Base-by-base conservation (phyloP, 2,329 filamentous ascomycete genomes). In the Mycocentrospora acerina region DNA sequence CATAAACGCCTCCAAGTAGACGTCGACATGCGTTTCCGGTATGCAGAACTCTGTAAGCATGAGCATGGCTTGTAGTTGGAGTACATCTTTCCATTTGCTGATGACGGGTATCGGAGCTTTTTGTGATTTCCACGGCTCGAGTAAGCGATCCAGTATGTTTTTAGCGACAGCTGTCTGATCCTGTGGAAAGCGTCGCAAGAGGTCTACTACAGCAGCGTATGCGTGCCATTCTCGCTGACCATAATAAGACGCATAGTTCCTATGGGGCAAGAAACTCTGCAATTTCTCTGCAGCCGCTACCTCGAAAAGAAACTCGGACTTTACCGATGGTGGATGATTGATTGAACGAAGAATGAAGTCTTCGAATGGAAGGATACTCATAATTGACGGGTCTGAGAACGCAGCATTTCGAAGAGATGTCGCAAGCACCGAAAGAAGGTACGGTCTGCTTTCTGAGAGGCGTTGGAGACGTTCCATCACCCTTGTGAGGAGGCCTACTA, bases 41-140 rank as follows among this genome's bases (percentile, higher is more conserved):
- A 70, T 40, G 24, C 62, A 64, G 19, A 64, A 62, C 37, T 75
- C 69, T 7, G 55, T 53, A 12, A 74, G 63, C 0, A 76, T 38
- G 1, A 76, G 51, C 55, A 75, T 66, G 13, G 67, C 59, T 37
- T 76, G 73, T 8, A 76, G 54, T 40, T 76, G 73, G n/a, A 72
- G 44, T 0, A 68, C 66, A n/a, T 67, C 64, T 47, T 77, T 77
- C 71, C 71, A 76, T 31, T 69, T 67, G 42, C 62, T 70, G 26
- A 74, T 69, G 24, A 71, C 68, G 4, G 69, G 69, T 8, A 70
- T 56, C 3, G 72, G 69, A 9, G 59, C 47, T 43, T 67, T 70
- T 42, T 76, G 74, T 10, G 53, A 50, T 14, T 54, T 51, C 72
- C 73, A 77, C 8, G 66, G 70, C 18, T 71, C 46, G 4, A 74